phyloP scores from a whole-genome alignment of 768 basidiomycete genomes.

The Boletus insuetus region DNA sequence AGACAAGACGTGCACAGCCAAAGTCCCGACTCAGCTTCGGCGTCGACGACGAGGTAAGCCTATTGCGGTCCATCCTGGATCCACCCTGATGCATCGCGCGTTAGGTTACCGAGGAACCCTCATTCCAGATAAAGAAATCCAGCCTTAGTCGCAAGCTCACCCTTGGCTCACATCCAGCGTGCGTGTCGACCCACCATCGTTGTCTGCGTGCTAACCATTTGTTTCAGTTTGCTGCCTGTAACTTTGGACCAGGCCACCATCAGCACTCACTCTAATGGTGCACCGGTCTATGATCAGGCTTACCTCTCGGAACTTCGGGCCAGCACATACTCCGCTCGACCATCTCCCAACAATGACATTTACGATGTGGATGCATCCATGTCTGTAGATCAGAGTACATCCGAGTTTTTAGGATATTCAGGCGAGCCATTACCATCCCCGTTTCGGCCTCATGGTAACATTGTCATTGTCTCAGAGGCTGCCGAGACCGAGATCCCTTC shows the following conservation, averaged over 20 bases:
- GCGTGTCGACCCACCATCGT: conserved; percentile 6
- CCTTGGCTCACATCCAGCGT: conserved; percentile 56
- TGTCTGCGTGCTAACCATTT: conserved; percentile 7
- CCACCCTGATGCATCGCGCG: conserved; percentile 27
- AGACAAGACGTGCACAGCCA: conserved; percentile 60
- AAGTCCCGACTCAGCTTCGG: conserved; percentile 80
- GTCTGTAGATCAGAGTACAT: conserved; percentile 38
- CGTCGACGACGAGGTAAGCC: conserved; percentile 58
- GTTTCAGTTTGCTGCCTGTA: conserved; percentile 36
- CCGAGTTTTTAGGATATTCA: conserved; percentile 30
- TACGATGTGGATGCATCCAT: conserved; percentile 52
- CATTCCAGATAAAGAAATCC: conserved; percentile 81
- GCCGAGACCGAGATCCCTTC: conserved; percentile 57
- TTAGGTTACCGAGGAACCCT: conserved; percentile 58
- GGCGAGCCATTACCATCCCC: conserved; percentile 25
- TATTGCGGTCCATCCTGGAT: conserved; percentile 9
- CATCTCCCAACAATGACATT: conserved; percentile 34
- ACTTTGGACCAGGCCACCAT: conserved; percentile 57
- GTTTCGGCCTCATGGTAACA: background rate
- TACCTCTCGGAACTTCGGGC: conserved; percentile 79
- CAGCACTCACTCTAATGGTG: conserved; percentile 40
- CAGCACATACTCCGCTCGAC: conserved; percentile 61
- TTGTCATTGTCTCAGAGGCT: conserved; percentile 30
- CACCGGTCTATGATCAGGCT: conserved; percentile 68
- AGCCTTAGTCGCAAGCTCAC: conserved; percentile 65